phyloP scores from a whole-genome alignment of 495 filamentous ascomycete genomes.

The Neurospora tetrasperma region DNA sequence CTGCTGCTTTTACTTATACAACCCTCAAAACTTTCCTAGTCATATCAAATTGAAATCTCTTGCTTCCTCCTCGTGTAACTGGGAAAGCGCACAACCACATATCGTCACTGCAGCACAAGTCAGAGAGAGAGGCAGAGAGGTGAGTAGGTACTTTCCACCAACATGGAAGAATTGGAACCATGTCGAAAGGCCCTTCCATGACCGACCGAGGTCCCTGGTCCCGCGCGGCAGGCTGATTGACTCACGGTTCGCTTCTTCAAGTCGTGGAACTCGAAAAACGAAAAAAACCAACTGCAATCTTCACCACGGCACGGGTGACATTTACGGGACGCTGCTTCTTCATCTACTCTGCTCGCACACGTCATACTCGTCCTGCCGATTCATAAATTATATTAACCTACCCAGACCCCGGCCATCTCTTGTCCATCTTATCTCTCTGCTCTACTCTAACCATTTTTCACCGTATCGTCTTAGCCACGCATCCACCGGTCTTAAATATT shows the following conservation, averaged over 20 bases:
- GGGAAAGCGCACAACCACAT: background rate
- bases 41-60: background rate
- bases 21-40: background rate
- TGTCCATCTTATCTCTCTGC: background rate
- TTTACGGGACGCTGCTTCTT: background rate
- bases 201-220: background rate
- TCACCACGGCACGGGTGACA: background rate
- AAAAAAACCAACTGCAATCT: background rate
- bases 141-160: background rate
- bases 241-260: background rate
- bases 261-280: background rate
- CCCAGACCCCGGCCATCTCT: background rate
- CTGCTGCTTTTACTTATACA: background rate
- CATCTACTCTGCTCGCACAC: background rate
- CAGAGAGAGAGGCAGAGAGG: background rate
- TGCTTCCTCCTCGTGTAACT: background rate
- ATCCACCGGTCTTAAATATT: background rate
- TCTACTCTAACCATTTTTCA: background rate
- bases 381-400: background rate
- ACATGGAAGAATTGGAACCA: background rate
- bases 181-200: background rate
- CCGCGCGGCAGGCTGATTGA: background rate
- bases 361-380: background rate
- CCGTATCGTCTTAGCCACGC: background rate
- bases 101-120: background rate